Base-by-base conservation (phyloP, 2,329 filamentous ascomycete species). In the Huntiella savannae region DNA sequence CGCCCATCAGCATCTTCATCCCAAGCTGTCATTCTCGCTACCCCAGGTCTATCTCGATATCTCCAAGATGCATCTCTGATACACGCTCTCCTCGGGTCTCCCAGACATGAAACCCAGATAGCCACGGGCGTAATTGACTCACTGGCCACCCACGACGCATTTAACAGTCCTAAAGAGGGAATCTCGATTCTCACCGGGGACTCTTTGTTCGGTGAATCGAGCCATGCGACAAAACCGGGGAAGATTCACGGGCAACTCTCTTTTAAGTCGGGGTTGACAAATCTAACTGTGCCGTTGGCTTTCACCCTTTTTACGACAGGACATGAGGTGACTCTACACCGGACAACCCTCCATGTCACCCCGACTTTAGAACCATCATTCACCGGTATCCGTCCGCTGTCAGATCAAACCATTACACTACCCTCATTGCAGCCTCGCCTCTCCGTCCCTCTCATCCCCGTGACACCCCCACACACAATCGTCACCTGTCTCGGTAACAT, bases 261-360 rank as follows among this genome's bases (percentile, higher is more conserved):
- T 28, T 28, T 28, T 28, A 28, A 28, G 8, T 5, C 45, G 10
- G 13, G 47, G 3, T 6, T 8, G 13, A 52, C 63, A 3, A 57
- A 60, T 3, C 58, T 70, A 46, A 73, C 68, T 4, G 49, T 87
- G 2, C 82, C 82, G 2, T 63, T 91, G 19, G 78, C 83, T 36
- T 83, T 85, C 55, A 92, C 84, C 0, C 63, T 85, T 5, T 91
- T 91, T 56, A 72, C 77, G 35, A 88, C 78, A 50, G 79, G 76
- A 40, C 66, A 64, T 19, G 63, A 64, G 1, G 77, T 77, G 2
- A 81, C 75, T 1, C 60, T 83, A 5, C 56, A 70, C 22, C 61
- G 28, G 48, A 40, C 16, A 13, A n/a, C 39, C n/a, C 40, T 40
- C 36, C 15, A 49, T 6, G 52, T 39, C 15, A 43, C 40, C 1